A percentile compares a stretch with the other conserved stretches of the same genome.
These are phyloP conservation scores for Nicotiana knightiana DNA, from an alignment of 257 asterid species.

Conservation along the genomic window DNA sequence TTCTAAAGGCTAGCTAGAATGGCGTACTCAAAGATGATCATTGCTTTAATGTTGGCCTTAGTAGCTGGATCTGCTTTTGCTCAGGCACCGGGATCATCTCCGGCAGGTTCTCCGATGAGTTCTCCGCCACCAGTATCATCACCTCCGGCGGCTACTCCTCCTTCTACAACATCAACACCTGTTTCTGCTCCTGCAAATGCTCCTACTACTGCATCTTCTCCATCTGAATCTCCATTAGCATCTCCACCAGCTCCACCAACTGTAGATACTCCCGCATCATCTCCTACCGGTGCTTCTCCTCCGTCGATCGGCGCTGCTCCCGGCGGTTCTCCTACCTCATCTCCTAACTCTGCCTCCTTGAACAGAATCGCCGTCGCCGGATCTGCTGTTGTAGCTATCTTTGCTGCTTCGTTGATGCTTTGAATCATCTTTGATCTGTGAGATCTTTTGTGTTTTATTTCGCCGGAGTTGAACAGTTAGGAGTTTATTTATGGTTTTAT, in stretches of 20 bases:
- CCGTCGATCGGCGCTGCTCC: conserved; percentile 29
- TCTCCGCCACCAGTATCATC: conserved; percentile 24
- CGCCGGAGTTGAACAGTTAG: neutral
- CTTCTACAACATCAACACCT: conserved; percentile 12
- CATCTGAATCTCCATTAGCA: conserved; percentile 24
- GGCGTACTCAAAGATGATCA: conserved; percentile 23
- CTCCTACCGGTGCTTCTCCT: conserved; percentile 19
- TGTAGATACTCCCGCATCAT: conserved; percentile 16
- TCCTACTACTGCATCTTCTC: conserved; percentile 7
- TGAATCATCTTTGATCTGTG: conserved; percentile 24
- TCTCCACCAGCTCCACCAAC: conserved; percentile 33
- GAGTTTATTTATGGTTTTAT: neutral
- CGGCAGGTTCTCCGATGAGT: conserved; percentile 32
- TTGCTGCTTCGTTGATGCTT: conserved; percentile 36
- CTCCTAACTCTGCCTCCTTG: conserved; percentile 33
- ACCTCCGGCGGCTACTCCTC: conserved; percentile 10
- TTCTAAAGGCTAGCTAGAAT: neutral
- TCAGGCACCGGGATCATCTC: conserved; percentile 47
- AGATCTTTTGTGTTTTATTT: neutral
- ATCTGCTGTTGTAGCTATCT: conserved; percentile 35
- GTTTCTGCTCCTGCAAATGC: conserved; percentile 21
- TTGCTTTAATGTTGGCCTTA: conserved; percentile 29
- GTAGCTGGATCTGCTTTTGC: conserved; percentile 35
- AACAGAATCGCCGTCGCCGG: conserved; percentile 47
- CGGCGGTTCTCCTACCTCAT: conserved; percentile 23